Base-by-base conservation (phyloP, 2,329 filamentous ascomycete species). In the Xylogone sp. region DNA sequence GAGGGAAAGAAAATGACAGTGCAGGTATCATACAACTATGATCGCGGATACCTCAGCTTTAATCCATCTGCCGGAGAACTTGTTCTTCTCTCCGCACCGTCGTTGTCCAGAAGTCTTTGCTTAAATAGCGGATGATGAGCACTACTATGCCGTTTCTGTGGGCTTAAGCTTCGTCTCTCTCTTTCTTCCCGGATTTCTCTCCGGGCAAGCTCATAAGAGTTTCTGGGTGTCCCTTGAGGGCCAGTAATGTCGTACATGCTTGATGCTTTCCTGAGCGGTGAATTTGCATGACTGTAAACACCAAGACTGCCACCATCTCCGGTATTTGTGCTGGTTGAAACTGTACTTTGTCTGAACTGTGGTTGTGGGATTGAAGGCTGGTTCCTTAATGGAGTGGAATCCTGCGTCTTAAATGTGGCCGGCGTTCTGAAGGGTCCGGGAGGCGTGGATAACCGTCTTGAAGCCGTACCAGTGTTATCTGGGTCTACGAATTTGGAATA, bases 291-390 rank as follows among this genome's bases (percentile, higher is more conserved):
- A 5, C 80, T 86, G 67, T 85, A 91, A 1, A 95, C 78, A 13
- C 92, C 91, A 46, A 96, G 74, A 64, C 80, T 93, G 2, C 92
- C 90, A 16, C 90, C 90, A 64, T 86, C 83, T 9, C 81, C 76
- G 10, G 57, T 56, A 22, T 47, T 59, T 29, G 59, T 57, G 21
- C 21, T 65, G 27, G 58, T 59, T n/a, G 59, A 59, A 10, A 57
- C 46, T 20, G 63, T 60, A 16, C 71, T 72, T 27, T 74, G 70
- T 43, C 75, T 69, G 60, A 77, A 78, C 51, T 82, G 74, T 20
- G 81, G 76, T 62, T 83, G 75, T 34, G 77, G 72, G 53, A 83
- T 77, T 2, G 72, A 69, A 31, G 73, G 72, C 20, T 18, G 61
- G 52, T 42, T 68, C 73, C 53, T 59, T 67, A 54, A 73, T 53